Evolutionary conservation across 148 eudicot species (phyloP), one percentile per base, ranked within the genome.

Genomic region (Selenicereus undatus): DNA sequence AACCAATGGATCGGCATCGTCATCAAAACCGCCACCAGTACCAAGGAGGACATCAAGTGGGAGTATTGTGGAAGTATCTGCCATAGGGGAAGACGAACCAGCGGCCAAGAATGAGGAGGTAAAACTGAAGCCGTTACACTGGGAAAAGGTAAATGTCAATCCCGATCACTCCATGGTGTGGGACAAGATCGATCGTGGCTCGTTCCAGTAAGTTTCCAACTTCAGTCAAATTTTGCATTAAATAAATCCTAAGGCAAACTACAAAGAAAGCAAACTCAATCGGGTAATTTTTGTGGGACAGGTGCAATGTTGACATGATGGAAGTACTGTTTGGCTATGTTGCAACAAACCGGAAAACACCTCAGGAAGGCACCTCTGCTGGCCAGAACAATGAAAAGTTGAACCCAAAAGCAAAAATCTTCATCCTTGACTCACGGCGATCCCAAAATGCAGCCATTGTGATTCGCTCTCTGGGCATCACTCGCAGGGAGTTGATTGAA

Each of bases 381-480:
- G 82, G 71, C 14, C 83, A 83, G 82, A 80, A 74, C 14, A 78
- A 71, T 1, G 81, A 77, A 13, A 86, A 22, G 65, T 64, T 86
- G 4, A 88, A 81, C 74, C 91, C 91, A 27, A 77, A 83, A 27
- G 81, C 97, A 10, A 91, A 84, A 78, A 82, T 88, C 14, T 87
- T 87, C 89, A 90, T 93, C 76, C 86, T 96, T 26, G 98, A 96
- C 14, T 71, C 89, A 62, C 81, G 91, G 14, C 92, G 90, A 79
- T 93, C 99, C 5, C 97, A 93, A 54, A 93, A 96, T 85, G 90
- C 84, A 8, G 93, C 98, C 39, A 96, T 96, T 32, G 91, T 92
- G 73, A 85, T 96, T 48, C 89, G 90, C 3, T 88, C 99, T 7
- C 84, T 96, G 11, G 91, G 89, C 73, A 50, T 91, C 54, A 76